Conservation (phyloP, 2,329 filamentous ascomycete species). For the Lachnellula occidentalis region DNA sequence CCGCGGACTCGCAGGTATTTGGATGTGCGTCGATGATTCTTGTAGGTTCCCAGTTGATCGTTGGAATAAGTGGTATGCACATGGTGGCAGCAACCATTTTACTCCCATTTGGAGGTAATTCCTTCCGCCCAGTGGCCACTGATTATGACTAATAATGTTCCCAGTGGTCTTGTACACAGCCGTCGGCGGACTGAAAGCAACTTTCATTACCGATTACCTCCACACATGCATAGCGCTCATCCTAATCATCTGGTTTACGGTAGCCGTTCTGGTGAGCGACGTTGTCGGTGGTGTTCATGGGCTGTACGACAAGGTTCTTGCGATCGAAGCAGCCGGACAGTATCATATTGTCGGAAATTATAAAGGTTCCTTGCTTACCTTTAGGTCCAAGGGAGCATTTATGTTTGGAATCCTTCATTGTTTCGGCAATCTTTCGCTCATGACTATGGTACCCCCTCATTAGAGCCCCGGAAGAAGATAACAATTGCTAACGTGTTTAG, state of each 20-base stretch:
- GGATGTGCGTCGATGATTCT: conserved; percentile 42
- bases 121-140: background rate
- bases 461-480: background rate
- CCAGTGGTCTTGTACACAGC: conserved; percentile 25
- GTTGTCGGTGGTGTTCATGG: conserved; percentile 38
- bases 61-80: conserved; percentile 17
- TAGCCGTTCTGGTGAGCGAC: conserved; percentile 39
- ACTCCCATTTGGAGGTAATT: conserved; percentile 9
- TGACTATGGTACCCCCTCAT: conserved; percentile 34
- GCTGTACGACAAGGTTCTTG: conserved; percentile 40
- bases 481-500: conserved; percentile 12
- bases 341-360: conserved; percentile 41
- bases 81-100: conserved; percentile 19
- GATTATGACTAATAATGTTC: background rate
- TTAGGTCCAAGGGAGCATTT: conserved; percentile 37
- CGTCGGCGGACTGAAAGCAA: conserved; percentile 19
- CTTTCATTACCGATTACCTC: conserved; percentile 16
- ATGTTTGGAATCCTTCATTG: conserved; percentile 43
- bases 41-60: conserved; percentile 36
- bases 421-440: conserved; percentile 35
- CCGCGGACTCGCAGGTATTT: conserved; percentile 26
- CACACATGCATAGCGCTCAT: conserved; percentile 44
- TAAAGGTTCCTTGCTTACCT: conserved; percentile 41
- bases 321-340: conserved; percentile 32
- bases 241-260: conserved; percentile 43